These are phyloP conservation scores for Phaeosphaeria sp. DNA, from an alignment of 2,329 filamentous ascomycete genomes.

Conservation along the genomic window DNA sequence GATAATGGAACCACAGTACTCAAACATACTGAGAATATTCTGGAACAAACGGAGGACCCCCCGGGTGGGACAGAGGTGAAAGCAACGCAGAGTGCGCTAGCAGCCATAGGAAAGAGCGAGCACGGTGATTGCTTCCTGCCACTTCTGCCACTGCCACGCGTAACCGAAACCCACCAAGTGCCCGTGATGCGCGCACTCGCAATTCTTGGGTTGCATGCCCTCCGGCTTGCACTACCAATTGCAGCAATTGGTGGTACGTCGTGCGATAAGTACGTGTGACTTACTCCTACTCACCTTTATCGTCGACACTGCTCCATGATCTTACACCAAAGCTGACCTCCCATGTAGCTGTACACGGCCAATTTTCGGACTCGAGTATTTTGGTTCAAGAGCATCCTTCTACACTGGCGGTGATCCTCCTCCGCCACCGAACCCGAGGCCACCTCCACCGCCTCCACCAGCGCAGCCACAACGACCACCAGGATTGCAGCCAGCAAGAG, in stretches of 20 bases:
- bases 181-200: background rate
- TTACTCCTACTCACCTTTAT: background rate
- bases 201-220: background rate
- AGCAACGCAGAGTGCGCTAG: background rate
- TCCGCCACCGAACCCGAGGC: background rate
- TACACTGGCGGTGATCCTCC: background rate
- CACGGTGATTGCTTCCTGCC: background rate
- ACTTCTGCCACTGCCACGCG: too few relatives aligned
- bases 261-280: background rate
- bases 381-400: background rate
- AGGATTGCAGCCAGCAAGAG: conserved; percentile 7
- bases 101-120: background rate
- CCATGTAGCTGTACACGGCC: background rate
- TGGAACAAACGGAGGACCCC: background rate
- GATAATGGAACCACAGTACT: too few relatives aligned
- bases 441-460: conserved; percentile 12
- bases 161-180: background rate
- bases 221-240: background rate
- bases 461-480: conserved; percentile 8
- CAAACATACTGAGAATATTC: too few relatives aligned
- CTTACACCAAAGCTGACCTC: background rate
- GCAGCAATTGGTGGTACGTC: background rate
- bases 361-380: background rate
- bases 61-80: background rate
- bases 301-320: background rate